Evolutionary conservation across 257 asterid species (phyloP).

Genomic region (Plantago major): DNA sequence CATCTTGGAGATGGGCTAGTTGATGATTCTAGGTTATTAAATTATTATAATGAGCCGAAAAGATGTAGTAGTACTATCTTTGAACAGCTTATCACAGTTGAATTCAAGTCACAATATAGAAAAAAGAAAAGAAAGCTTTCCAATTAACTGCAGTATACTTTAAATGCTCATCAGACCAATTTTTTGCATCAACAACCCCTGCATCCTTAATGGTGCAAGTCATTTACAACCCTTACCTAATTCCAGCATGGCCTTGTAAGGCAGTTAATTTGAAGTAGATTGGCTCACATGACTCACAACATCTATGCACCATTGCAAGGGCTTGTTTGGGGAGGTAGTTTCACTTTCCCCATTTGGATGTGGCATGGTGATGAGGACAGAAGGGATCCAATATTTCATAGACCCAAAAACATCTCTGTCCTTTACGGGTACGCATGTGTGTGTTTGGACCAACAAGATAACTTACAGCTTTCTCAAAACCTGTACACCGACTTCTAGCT

Average conservation of each 20-base stretch:
- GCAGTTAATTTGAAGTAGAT: slow-evolving; percentile 35
- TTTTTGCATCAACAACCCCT: slow-evolving; percentile 18
- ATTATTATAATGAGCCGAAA: slow-evolving; percentile 8
- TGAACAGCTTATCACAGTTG: neutral
- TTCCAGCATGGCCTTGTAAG: slow-evolving; percentile 35
- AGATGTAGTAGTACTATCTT: neutral
- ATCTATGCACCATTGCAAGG: slow-evolving; percentile 17
- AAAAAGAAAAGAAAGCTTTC: neutral
- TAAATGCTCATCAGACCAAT: slow-evolving; percentile 29
- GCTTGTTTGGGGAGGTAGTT: slow-evolving; percentile 21
- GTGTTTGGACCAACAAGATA: slow-evolving; percentile 9
- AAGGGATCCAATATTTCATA: neutral
- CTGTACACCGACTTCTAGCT: neutral
- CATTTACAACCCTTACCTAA: slow-evolving; percentile 45
- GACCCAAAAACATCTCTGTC: slow-evolving; percentile 5
- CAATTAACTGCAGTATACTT: slow-evolving; percentile 18
- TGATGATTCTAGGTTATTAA: neutral
- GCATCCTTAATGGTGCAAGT: slow-evolving; percentile 30
- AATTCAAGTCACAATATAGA: neutral
- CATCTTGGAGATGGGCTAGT: too few relatives aligned
- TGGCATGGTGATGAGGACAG: neutral
- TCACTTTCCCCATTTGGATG: slow-evolving; percentile 10
- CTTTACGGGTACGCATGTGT: slow-evolving; percentile 1
- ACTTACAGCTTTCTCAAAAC: neutral
- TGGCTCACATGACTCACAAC: slow-evolving; percentile 32